Evolutionary conservation across 164 flowering plant genomes (phyloP).

Genomic region (Stephania yunnanensis): DNA sequence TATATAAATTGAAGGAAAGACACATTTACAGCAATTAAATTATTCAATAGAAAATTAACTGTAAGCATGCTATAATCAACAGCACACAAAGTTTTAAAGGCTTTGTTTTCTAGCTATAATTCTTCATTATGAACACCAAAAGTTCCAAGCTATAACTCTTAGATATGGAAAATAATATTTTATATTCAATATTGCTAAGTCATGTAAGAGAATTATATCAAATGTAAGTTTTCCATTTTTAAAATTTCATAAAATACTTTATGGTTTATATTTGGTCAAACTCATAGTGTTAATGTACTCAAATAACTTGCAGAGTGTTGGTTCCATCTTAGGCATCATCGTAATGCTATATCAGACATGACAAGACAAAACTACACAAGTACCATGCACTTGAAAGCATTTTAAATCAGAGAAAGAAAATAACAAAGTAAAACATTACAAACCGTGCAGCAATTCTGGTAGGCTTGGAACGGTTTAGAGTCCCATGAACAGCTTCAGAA

Average conservation of each 20-base stretch:
- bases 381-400: neutral
- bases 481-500: constrained; percentile 57
- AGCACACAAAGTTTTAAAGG: neutral
- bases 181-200: neutral
- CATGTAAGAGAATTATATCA: neutral
- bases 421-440: constrained; percentile 12
- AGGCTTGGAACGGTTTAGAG: constrained; percentile 36
- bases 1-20: neutral
- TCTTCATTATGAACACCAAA: too few species aligned
- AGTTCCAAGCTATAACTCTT: neutral
- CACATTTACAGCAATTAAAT: neutral
- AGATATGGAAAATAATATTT: neutral
- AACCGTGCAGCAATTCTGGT: constrained; percentile 55
- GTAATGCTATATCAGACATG: too few species aligned
- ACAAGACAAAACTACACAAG: neutral
- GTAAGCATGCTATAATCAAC: too few species aligned
- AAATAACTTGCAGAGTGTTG: too few species aligned
- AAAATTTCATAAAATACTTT: too few species aligned
- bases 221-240: neutral
- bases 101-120: neutral
- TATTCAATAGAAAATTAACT: neutral
- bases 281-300: too few species aligned
- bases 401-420: neutral
- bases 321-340: too few species aligned
- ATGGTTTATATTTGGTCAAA: too few species aligned